phyloP scores from a whole-genome alignment of 345 rosid genomes.

The Euclidium syriacum region DNA sequence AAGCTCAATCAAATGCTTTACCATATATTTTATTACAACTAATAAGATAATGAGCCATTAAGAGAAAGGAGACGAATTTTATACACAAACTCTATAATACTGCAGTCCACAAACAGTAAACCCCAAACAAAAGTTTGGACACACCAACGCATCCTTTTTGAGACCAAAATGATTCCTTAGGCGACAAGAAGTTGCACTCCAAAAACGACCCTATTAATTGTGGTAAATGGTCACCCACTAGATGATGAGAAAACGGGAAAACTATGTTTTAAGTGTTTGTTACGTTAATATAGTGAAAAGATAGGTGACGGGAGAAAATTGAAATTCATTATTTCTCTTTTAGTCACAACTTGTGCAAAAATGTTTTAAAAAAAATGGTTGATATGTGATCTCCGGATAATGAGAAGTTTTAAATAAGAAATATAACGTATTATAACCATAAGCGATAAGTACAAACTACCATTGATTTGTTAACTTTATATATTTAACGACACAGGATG shows the following conservation, averaged over 20 bases:
- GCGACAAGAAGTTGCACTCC: background rate
- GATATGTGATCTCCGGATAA: too few species aligned
- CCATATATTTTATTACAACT: too few species aligned
- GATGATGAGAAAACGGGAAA: conserved; percentile 10
- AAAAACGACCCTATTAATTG: background rate
- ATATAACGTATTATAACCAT: too few species aligned
- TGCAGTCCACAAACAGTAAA: background rate
- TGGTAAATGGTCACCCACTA: background rate
- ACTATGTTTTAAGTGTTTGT: background rate
- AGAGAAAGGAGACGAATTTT: background rate
- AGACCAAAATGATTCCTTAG: background rate
- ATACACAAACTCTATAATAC: background rate
- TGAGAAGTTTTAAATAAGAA: background rate
- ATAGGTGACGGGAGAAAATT: background rate
- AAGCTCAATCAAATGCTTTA: too few species aligned
- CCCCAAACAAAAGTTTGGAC: background rate
- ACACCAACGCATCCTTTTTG: background rate
- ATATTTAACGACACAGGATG: too few species aligned
- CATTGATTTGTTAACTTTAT: too few species aligned
- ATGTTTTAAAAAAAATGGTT: too few species aligned
- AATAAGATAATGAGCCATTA: background rate
- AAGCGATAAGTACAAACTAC: too few species aligned
- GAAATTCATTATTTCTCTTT: background rate
- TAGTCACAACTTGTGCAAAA: background rate
- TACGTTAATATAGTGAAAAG: background rate